A percentile compares a stretch with the other conserved stretches of the same genome.
phyloP scores from a whole-genome alignment of 306 rosid genomes.

The Psophocarpus tetragonolobus region DNA sequence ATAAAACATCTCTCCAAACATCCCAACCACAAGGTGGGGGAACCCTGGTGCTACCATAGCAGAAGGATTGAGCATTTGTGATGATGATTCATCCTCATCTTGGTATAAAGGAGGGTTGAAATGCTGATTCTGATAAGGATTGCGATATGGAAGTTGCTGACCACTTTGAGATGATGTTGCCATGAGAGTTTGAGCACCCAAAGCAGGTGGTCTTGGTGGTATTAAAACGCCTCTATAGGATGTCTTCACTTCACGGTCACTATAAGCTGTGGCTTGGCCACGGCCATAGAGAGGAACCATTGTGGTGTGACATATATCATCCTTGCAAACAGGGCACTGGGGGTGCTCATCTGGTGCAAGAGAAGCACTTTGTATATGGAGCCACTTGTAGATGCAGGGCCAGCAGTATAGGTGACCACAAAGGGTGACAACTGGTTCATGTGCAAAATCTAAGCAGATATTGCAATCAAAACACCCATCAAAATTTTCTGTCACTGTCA shows the following conservation, averaged over 20 bases:
- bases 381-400: conserved; percentile 97
- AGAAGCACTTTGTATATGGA: conserved; percentile 75
- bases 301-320: conserved; percentile 69
- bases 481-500: conserved; percentile 47
- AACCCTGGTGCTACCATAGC: conserved; percentile 46
- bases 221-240: conserved; percentile 35
- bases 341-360: conserved; percentile 78
- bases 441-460: conserved; percentile 83
- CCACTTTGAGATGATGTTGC: conserved; percentile 44
- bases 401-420: conserved; percentile 98
- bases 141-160: conserved; percentile 76
- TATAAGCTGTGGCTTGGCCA: conserved; percentile 44
- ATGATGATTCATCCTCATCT: conserved; percentile 49
- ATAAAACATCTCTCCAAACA: conserved; percentile 72
- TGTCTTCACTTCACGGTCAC: conserved; percentile 34
- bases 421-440: conserved; percentile 86
- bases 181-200: conserved; percentile 38
- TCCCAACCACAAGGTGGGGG: conserved; percentile 60
- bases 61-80: conserved; percentile 49
- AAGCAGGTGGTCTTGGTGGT: conserved; percentile 90
- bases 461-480: conserved; percentile 80
- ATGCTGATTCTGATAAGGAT: conserved; percentile 73
- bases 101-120: conserved; percentile 39
- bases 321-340: conserved; percentile 97
- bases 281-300: conserved; percentile 89